A percentile compares a stretch with the other conserved stretches of the same genome.
phyloP scores from a whole-genome alignment of 2,329 filamentous ascomycete species.

The Diaporthe humulicola region DNA sequence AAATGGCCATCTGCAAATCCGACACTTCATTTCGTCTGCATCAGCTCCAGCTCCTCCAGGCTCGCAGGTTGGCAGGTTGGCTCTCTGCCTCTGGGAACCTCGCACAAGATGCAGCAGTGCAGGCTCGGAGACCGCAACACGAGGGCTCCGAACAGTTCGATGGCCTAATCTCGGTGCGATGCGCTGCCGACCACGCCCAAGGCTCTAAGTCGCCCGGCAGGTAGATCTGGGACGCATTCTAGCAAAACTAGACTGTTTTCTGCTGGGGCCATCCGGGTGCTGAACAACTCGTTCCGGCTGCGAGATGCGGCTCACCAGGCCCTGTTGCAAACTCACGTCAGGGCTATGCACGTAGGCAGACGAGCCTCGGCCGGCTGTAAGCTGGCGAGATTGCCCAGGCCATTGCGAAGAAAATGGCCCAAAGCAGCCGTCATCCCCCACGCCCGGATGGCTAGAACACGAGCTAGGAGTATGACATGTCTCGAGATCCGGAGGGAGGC shows the following conservation, averaged over 20 bases:
- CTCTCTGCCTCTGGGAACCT: neutral
- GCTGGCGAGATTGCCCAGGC: neutral
- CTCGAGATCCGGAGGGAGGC: neutral
- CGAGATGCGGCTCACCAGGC: conserved; percentile 15
- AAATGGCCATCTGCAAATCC: neutral
- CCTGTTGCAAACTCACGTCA: conserved; percentile 10
- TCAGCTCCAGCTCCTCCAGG: neutral
- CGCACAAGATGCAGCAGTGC: neutral
- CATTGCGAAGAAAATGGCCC: neutral
- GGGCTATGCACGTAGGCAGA: neutral
- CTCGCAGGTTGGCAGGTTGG: neutral
- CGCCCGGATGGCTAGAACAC: conserved; percentile 4
- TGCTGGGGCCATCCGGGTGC: neutral
- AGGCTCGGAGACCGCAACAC: neutral
- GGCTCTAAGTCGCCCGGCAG: neutral
- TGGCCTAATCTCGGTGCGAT: conserved; percentile 16
- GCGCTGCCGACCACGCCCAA: conserved; percentile 2
- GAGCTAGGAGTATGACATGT: conserved; percentile 6
- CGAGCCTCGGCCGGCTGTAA: neutral
- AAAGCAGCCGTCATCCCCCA: conserved; percentile 12
- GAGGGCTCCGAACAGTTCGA: neutral
- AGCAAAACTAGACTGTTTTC: neutral
- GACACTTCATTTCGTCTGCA: conserved; percentile 13
- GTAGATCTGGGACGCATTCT: neutral
- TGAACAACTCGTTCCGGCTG: neutral